These are phyloP conservation scores for Singerocomus rubriflavus DNA, from an alignment of 1,284 basidiomycete species.

Conservation along the genomic window DNA sequence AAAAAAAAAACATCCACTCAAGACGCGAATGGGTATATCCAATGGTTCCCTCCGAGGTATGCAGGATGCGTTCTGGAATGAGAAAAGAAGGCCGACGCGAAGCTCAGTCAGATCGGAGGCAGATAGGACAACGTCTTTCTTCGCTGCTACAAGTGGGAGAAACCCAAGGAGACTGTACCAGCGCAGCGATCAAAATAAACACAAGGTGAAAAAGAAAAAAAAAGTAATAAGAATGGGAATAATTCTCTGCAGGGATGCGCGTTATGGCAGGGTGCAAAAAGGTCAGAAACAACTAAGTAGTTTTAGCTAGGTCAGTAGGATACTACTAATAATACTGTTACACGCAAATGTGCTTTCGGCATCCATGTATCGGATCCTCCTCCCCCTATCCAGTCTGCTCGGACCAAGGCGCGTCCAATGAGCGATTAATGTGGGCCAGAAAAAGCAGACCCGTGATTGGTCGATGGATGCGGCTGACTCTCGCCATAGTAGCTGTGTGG, in stretches of 20 bases:
- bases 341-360: conserved; percentile 25
- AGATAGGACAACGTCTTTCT: conserved; percentile 19
- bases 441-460: conserved; percentile 45
- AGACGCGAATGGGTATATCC: no score
- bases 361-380: conserved; percentile 11
- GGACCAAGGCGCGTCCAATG: conserved; percentile 15
- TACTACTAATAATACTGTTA: conserved; percentile 36
- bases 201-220: conserved; percentile 11
- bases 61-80: conserved; percentile 13
- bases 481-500: conserved; percentile 35
- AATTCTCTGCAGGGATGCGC: conserved; percentile 19
- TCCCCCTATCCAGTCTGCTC: conserved; percentile 18
- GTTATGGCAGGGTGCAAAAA: conserved; percentile 28
- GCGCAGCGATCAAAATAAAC: conserved; percentile 11
- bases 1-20: no score
- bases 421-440: conserved; percentile 49
- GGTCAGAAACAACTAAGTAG: conserved; percentile 29
- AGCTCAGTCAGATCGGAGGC: conserved; percentile 17
- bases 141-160: conserved; percentile 14
- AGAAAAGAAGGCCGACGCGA: conserved; percentile 7
- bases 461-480: conserved; percentile 42
- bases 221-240: conserved; percentile 21
- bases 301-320: conserved; percentile 33
- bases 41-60: conserved; percentile 4
- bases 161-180: conserved; percentile 22